Base-by-base conservation (phyloP, 2,329 filamentous ascomycete species). In the Mycosphaerella sp. region DNA sequence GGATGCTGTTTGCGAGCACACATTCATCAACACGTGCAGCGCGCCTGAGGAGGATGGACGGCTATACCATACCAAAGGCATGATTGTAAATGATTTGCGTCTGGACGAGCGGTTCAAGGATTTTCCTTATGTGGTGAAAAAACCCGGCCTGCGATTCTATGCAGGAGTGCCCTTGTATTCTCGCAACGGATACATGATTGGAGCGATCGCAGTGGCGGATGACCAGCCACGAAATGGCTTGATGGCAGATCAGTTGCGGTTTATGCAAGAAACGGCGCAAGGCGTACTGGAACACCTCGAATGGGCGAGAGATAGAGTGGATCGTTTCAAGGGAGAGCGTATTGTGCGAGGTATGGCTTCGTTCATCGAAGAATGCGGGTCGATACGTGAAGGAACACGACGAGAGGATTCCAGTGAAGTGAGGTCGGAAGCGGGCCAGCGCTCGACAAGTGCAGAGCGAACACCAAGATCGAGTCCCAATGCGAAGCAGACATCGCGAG, bases 231-330 rank as follows among this genome's bases (percentile, higher is more conserved):
- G 80, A 21, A 31, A 77, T 42, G 78, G 77, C 0, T 62, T 86
- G 23, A 70, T 67, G 6, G 64, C 71, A 1, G 71, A 72, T 8
- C 76, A 83, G 53, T 53, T 78, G 2, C 72, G 76, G 32, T 83
- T 81, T 46, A 70, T 86, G 65, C 74, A 77, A 42, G 80, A 81
- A 40, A 74, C 85, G 65, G 73, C 76, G 1, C 70, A 71, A 14
- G 78, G 80, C 3, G 73, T 82, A 4, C 81, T 83, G 71, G 77
- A 82, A 38, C 82, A 85, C 54, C 65, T 86, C 6, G 81, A 83
- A 69, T 78, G 74, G 72, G 79, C 72, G 43, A 74, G 76, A 58
- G 75, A 72, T 57, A 76, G 70, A 50, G 78, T 74, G 52, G 80
- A 77, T 60, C 78, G 75, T 61, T 76, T 72, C 62, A 74, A 73